phyloP scores from a whole-genome alignment of 2,329 filamentous ascomycete species.

The Torrubiellomyces zombiae region DNA sequence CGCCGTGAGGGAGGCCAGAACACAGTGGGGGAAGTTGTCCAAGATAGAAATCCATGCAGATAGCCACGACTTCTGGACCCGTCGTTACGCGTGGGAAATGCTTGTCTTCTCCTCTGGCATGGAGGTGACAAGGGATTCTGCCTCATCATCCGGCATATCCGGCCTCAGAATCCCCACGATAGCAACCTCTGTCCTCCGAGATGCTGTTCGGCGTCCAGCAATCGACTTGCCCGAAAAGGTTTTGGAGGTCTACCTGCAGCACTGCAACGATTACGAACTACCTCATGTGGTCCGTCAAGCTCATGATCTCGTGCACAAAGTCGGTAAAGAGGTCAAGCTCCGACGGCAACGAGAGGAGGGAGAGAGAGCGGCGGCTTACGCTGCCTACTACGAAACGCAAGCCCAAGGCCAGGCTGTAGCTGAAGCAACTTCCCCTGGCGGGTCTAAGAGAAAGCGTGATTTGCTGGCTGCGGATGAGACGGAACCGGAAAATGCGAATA shows the following conservation, averaged over 20 bases:
- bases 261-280: constrained; percentile 82
- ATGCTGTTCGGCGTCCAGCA: constrained; percentile 44
- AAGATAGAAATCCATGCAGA: constrained; percentile 48
- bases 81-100: constrained; percentile 88
- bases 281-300: constrained; percentile 59
- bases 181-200: constrained; percentile 61
- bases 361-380: constrained; percentile 38
- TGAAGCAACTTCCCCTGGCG: constrained; percentile 18
- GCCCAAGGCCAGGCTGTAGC: constrained; percentile 1
- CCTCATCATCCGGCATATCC: constrained; percentile 26
- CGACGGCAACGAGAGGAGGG: constrained; percentile 50
- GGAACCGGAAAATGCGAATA: constrained; percentile 32
- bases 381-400: constrained; percentile 17
- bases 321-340: constrained; percentile 43
- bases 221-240: constrained; percentile 66
- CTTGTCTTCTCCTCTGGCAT: constrained; percentile 33
- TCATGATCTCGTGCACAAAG: constrained; percentile 55
- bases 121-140: constrained; percentile 33
- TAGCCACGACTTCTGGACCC: constrained; percentile 85
- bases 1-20: constrained; percentile 59
- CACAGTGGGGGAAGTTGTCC: constrained; percentile 57
- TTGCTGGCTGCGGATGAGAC: constrained; percentile 24
- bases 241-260: constrained; percentile 55
- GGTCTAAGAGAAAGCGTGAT: constrained; percentile 61
- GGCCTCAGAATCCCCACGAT: constrained; percentile 47